Conservation (phyloP, 768 basidiomycete genomes). For the Podaxis rugospora region DNA sequence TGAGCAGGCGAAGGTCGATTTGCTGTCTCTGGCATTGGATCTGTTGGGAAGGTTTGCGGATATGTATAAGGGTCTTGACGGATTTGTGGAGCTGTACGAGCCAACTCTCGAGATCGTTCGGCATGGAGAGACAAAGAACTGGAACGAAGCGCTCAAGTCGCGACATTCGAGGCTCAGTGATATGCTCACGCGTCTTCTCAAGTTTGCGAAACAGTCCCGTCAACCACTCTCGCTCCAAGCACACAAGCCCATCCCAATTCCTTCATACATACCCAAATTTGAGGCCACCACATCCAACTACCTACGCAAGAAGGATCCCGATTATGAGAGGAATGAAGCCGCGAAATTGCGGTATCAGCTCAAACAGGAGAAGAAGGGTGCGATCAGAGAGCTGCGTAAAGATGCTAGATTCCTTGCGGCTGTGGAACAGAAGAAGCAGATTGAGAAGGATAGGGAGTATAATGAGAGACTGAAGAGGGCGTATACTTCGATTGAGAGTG, state of each 20-base stretch:
- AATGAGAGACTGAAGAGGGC: conserved; percentile 81
- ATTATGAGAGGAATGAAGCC: conserved; percentile 84
- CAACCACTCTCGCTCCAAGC: conserved; percentile 81
- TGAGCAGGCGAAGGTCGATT: conserved; percentile 70
- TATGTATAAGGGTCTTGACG: conserved; percentile 71
- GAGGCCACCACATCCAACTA: conserved; percentile 72
- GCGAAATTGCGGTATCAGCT: conserved; percentile 83
- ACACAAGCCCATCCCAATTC: conserved; percentile 95
- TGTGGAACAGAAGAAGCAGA: conserved; percentile 80
- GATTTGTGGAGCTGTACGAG: conserved; percentile 81
- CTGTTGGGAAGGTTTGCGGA: conserved; percentile 68
- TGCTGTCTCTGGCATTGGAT: conserved; percentile 57
- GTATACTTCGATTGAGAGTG: conserved; percentile 71
- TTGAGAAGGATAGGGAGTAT: conserved; percentile 81
- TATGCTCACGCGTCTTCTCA: conserved; percentile 57
- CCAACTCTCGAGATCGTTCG: conserved; percentile 62
- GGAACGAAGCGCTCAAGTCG: conserved; percentile 45
- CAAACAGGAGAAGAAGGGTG: conserved; percentile 96
- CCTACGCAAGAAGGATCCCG: conserved; percentile 81
- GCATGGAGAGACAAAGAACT: conserved; percentile 38
- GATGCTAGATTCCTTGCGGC: conserved; percentile 90
- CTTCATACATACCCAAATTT: conserved; percentile 92
- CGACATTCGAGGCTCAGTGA: conserved; percentile 29
- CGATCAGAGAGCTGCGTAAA: conserved; percentile 93
- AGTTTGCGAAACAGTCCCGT: conserved; percentile 68